Conservation (phyloP, 306 rosid genomes). For the Cicer cuneatum region DNA sequence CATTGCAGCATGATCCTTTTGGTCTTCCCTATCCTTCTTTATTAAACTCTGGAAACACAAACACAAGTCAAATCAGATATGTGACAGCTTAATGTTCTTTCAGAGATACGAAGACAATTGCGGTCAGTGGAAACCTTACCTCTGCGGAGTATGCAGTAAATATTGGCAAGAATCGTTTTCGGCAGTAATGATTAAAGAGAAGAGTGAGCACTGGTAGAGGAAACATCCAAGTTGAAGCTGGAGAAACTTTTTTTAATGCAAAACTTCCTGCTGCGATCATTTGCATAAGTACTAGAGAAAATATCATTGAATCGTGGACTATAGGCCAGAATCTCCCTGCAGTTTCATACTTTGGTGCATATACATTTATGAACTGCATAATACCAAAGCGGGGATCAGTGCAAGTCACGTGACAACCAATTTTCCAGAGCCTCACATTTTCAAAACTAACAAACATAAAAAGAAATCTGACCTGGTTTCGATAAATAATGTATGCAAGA, state of each 20-base stretch:
- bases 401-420: constrained; percentile 15
- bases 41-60: constrained; percentile 65
- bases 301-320: constrained; percentile 80
- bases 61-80: constrained; percentile 34
- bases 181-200: constrained; percentile 91
- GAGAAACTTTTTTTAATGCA: constrained; percentile 69
- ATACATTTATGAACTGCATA: constrained; percentile 82
- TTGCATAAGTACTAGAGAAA: constrained; percentile 92
- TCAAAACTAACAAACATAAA: too few relatives aligned
- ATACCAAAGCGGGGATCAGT: constrained; percentile 37
- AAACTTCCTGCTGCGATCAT: constrained; percentile 93
- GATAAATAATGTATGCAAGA: constrained; percentile 75
- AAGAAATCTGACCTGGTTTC: constrained; percentile 80
- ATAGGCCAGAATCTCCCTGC: constrained; percentile 95
- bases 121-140: constrained; percentile 56
- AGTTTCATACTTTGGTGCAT: constrained; percentile 75
- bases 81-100: constrained; percentile 2
- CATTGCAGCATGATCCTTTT: constrained; percentile 54
- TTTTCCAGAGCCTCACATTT: constrained; percentile 4
- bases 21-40: constrained; percentile 80
- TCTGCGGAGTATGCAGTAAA: constrained; percentile 76
- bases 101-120: neutral
- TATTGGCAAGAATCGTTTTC: constrained; percentile 87
- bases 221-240: constrained; percentile 55
- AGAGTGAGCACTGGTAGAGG: constrained; percentile 92